Base-by-base conservation (phyloP, 2,329 filamentous ascomycete genomes). In the Fusarium sp. region DNA sequence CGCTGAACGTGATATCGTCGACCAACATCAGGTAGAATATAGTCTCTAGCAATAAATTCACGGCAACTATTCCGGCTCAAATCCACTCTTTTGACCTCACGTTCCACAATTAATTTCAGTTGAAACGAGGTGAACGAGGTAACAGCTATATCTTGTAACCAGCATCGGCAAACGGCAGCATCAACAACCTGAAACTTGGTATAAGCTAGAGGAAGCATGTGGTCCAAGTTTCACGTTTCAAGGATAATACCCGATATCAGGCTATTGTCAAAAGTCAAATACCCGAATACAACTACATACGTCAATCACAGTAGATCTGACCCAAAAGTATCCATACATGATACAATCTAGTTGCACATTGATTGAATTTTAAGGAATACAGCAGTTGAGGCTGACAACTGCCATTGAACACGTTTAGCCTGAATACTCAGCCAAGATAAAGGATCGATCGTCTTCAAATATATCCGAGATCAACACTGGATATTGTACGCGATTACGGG, bases 61-160 rank as follows among this genome's bases (percentile, higher is more conserved):
- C 24, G 39, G 54, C 39, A 57, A n/a, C 15, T 48, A 48, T 26
- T 57, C 31, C 30, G 39, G 31, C 18, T 47, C n/a, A 28, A 57
- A 22, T 28, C 54, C 30, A n/a, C 31, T 35, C 54, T 11, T 36
- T 54, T 16, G n/a, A 33, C 35, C n/a, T 31, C 47, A 7, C 20
- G 31, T 57, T n/a, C 61, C 61, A 65, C 31, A 66, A 11, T 38
- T 59, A 42, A 66, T 66, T 59, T 65, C 62, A 44, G 54, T 56
- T 65, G 39, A 65, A 65, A 65, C 62, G 22, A 44, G 26, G 30
- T n/a, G 65, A 65, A 65, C 62, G 22, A 44, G 26, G 30, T n/a
- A 14, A 24, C n/a, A 30, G 33, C 24, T 31, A 12, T 41, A 16
- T 26, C 56, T 24, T 36, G 24, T 26, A 15, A 56, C 16, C 38